These are phyloP conservation scores for Aspergillus ustus DNA, from an alignment of 2,329 filamentous ascomycete species.

Conservation along the genomic window DNA sequence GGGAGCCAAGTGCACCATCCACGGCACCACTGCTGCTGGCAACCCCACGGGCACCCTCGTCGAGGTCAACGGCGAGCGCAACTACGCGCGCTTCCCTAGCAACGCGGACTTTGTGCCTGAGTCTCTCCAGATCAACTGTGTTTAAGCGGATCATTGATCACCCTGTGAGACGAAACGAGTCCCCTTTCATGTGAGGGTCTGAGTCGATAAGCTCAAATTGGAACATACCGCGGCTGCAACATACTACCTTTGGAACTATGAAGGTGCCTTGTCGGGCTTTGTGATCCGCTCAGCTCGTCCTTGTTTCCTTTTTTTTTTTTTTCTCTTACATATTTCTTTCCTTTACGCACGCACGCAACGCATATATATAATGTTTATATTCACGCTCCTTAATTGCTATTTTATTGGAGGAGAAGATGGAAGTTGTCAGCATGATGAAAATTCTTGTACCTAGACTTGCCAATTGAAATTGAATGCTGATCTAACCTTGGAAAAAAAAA, in stretches of 20 bases:
- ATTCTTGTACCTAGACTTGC: background rate
- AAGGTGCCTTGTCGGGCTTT: too few species aligned
- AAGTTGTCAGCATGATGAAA: background rate
- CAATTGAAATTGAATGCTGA: background rate
- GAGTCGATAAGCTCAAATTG: background rate
- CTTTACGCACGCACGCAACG: too few species aligned
- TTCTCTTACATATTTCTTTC: background rate
- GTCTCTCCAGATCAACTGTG: background rate
- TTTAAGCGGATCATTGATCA: background rate
- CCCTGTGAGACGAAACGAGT: too few species aligned
- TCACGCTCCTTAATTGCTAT: background rate
- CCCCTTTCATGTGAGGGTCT: background rate
- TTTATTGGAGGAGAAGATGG: background rate
- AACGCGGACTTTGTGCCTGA: background rate
- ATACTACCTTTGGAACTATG: background rate
- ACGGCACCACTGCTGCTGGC: background rate
- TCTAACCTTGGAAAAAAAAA: background rate
- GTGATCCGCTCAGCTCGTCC: background rate
- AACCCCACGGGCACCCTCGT: background rate
- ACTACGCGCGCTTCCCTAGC: constrained; percentile 4
- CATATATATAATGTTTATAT: background rate
- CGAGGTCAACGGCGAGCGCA: background rate
- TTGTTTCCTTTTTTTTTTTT: background rate
- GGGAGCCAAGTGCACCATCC: background rate
- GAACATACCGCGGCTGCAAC: background rate